Conservation (phyloP, 106 monocot species). For the Dendrobium catenatum region DNA sequence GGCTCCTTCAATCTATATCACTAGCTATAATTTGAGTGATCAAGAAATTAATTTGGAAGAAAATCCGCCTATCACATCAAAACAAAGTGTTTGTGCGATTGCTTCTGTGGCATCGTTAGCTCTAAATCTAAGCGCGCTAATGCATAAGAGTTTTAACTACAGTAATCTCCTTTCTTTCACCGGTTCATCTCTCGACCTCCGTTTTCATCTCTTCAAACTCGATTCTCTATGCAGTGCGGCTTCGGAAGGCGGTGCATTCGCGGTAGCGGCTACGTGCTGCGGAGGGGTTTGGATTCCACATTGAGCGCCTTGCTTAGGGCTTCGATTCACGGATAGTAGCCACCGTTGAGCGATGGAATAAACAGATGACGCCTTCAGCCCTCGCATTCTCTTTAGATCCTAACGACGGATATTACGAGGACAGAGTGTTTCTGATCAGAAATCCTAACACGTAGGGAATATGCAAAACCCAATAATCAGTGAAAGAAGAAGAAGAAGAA, state of each 20-base stretch:
- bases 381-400: conserved; percentile 11
- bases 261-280: conserved; percentile 24
- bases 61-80: neutral
- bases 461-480: neutral
- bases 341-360: conserved; percentile 13
- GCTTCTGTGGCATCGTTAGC: neutral
- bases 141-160: neutral
- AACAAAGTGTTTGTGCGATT: neutral
- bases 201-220: neutral
- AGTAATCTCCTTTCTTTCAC: no score
- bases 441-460: neutral
- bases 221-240: conserved; percentile 15
- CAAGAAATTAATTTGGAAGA: neutral
- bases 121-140: neutral
- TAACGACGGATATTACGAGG: neutral
- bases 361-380: neutral
- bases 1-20: neutral
- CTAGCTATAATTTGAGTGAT: neutral
- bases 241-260: conserved; percentile 3
- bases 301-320: conserved; percentile 62
- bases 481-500: conserved; percentile 2
- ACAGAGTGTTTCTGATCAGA: neutral
- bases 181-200: neutral
- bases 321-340: conserved; percentile 69
- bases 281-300: conserved; percentile 27